A percentile compares a stretch with the other conserved stretches of the same genome.
Conservation (phyloP, 2,329 filamentous ascomycete species). For the Verticillium longisporum region DNA sequence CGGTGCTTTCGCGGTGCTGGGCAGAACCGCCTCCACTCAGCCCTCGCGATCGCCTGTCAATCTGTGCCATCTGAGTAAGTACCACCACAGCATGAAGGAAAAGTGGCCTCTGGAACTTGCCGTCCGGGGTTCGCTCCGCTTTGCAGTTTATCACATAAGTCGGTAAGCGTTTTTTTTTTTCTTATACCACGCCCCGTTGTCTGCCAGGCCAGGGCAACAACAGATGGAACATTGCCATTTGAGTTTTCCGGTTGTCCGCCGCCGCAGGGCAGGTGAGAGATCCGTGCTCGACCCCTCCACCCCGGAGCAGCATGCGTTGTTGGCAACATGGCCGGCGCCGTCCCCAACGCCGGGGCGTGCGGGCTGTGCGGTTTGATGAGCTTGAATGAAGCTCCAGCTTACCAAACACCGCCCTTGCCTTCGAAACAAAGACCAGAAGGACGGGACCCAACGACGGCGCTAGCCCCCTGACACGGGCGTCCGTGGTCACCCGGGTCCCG, state of each 20-base stretch:
- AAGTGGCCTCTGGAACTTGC: neutral
- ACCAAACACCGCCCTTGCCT: neutral
- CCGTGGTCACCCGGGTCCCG: neutral
- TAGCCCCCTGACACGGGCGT: neutral
- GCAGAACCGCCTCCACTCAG: neutral
- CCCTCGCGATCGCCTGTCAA: neutral
- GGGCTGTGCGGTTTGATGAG: neutral
- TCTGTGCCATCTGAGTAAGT: neutral
- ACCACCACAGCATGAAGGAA: neutral
- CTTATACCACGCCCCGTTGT: no score
- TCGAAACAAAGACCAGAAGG: neutral
- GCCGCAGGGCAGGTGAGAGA: neutral
- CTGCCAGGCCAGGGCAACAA: no score
- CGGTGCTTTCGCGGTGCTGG: neutral
- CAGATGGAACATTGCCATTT: neutral
- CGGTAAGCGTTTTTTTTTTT: no score
- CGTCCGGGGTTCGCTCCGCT: neutral
- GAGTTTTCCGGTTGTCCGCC: neutral
- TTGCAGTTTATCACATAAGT: neutral
- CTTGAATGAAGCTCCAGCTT: neutral
- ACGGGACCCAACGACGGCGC: neutral
- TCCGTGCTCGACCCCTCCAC: neutral
- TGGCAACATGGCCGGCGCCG: neutral
- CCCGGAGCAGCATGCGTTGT: neutral
- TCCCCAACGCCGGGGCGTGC: neutral